These are phyloP conservation scores for Truncatella angustata DNA, from an alignment of 2,329 filamentous ascomycete species.

Conservation along the genomic window DNA sequence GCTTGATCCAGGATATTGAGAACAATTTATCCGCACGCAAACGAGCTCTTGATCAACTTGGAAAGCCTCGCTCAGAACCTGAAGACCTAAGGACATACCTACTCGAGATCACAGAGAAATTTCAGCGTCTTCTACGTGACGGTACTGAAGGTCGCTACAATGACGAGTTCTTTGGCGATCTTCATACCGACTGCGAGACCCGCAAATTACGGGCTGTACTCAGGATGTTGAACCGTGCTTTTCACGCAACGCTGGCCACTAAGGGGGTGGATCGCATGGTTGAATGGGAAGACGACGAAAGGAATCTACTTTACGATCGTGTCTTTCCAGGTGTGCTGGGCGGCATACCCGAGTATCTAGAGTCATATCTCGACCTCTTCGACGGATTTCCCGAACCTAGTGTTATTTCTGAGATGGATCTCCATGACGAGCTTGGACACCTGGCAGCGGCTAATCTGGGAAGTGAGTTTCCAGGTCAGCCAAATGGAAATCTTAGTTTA, in stretches of 20 bases:
- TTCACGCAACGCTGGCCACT: constrained; percentile 24
- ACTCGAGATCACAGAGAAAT: constrained; percentile 33
- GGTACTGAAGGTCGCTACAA: constrained; percentile 39
- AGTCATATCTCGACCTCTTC: constrained; percentile 25
- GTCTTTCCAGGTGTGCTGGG: neutral
- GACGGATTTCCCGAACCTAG: constrained; percentile 27
- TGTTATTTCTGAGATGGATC: constrained; percentile 10
- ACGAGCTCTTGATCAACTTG: constrained; percentile 19
- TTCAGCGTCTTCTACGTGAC: constrained; percentile 33
- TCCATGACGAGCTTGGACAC: constrained; percentile 16
- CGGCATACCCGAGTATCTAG: constrained; percentile 25
- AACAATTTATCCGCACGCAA: constrained; percentile 16
- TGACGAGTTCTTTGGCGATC: constrained; percentile 37
- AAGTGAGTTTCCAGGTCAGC: constrained; percentile 11
- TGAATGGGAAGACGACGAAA: neutral
- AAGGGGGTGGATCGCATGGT: constrained; percentile 25
- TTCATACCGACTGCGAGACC: constrained; percentile 20
- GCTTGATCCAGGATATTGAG: constrained; percentile 26
- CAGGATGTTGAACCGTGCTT: constrained; percentile 30
- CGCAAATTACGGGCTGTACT: constrained; percentile 30
- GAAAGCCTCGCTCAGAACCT: constrained; percentile 23
- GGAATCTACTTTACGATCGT: neutral
- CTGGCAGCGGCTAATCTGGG: constrained; percentile 13
- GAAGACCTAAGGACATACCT: constrained; percentile 31
- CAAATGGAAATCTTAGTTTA: constrained; percentile 9